These are phyloP conservation scores for Rhizoctonia solani DNA, from an alignment of 1,284 basidiomycete genomes.

Conservation along the genomic window DNA sequence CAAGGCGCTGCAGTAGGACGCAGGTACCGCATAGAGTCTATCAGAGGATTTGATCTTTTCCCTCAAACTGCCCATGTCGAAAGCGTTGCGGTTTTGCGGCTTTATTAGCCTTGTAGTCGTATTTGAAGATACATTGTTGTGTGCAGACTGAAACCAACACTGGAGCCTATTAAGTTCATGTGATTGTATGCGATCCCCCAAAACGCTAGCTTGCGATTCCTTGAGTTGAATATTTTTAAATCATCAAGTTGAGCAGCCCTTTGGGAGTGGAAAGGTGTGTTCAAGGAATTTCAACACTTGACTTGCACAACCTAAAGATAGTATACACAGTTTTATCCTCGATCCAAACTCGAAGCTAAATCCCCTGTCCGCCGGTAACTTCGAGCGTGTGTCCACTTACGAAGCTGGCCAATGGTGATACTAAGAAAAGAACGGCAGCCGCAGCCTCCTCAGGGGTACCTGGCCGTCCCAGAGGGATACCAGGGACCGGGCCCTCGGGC, in stretches of 20 bases:
- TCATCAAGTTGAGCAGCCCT: too few species aligned
- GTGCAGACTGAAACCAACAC: background rate
- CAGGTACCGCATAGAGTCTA: slow-evolving; percentile 72
- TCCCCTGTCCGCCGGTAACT: slow-evolving; percentile 75
- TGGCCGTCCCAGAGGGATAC: slow-evolving; percentile 76
- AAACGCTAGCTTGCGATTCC: background rate
- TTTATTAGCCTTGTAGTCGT: background rate
- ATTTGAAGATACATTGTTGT: background rate
- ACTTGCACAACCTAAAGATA: background rate
- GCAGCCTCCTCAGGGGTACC: slow-evolving; percentile 79
- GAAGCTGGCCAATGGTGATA: slow-evolving; percentile 76
- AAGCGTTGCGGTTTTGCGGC: slow-evolving; percentile 64
- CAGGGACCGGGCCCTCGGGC: slow-evolving; percentile 51
- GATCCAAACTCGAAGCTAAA: slow-evolving; percentile 48
- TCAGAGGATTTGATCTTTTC: slow-evolving; percentile 89
- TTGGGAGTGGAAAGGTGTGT: too few species aligned
- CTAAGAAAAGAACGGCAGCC: slow-evolving; percentile 68
- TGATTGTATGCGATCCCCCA: background rate
- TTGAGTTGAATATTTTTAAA: too few species aligned
- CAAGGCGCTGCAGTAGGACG: slow-evolving; percentile 42
- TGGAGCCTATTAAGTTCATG: background rate
- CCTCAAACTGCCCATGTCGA: slow-evolving; percentile 88
- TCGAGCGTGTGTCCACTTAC: slow-evolving; percentile 82
- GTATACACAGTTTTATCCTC: background rate
- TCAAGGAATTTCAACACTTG: background rate